Conservation (phyloP, 305 asterid genomes). For the Fraxinus albicans region DNA sequence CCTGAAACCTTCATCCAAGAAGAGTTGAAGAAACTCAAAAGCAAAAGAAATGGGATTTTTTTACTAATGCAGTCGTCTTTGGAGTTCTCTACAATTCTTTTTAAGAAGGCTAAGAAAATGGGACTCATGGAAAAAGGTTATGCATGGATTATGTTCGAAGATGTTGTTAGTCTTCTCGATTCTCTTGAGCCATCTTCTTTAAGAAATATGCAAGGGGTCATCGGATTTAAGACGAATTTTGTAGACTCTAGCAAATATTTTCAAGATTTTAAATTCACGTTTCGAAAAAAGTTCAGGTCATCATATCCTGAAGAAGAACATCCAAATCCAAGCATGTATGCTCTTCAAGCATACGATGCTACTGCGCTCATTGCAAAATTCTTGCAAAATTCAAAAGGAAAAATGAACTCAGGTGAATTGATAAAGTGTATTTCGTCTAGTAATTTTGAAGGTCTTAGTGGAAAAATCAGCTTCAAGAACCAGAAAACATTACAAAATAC, state of each 20-base stretch:
- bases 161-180: conserved; percentile 50
- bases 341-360: conserved; percentile 60
- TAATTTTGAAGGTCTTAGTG: conserved; percentile 55
- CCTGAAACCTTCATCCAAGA: conserved; percentile 23
- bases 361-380: conserved; percentile 34
- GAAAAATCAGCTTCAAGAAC: conserved; percentile 50
- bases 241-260: conserved; percentile 20
- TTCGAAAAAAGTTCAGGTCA: conserved; percentile 35
- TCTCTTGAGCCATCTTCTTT: conserved; percentile 39
- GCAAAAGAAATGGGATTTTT: conserved; percentile 35
- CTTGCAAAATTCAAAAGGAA: conserved; percentile 18
- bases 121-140: conserved; percentile 62
- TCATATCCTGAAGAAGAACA: conserved; percentile 48
- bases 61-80: conserved; percentile 44
- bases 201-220: conserved; percentile 59
- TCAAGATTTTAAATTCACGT: conserved; percentile 36
- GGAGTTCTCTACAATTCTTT: conserved; percentile 45
- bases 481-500: conserved; percentile 40
- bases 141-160: conserved; percentile 64
- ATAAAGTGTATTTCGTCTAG: conserved; percentile 19
- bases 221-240: conserved; percentile 48
- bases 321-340: conserved; percentile 43
- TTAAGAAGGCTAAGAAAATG: conserved; percentile 43
- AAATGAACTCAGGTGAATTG: conserved; percentile 17
- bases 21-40: conserved; percentile 37